Evolutionary conservation across 768 basidiomycete species (phyloP), one percentile per base, ranked within the genome.

Genomic region (Mycena alexandri): DNA sequence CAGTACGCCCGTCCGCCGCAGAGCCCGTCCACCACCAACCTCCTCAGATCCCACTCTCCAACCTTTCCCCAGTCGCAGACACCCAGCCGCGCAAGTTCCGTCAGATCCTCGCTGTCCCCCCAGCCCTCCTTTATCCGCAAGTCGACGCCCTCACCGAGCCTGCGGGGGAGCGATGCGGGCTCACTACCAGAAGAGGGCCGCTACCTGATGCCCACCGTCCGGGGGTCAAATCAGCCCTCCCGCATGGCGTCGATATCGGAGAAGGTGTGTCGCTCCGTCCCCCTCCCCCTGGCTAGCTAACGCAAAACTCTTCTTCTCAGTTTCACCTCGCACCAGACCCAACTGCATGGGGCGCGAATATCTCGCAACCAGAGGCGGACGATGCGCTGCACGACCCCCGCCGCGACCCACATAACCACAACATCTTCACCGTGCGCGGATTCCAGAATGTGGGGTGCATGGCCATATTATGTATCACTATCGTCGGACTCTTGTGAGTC

Each of bases 321-420:
- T 69, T 46, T 36, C 62, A 64, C 14, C 68, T 69, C 13, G 63
- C 68, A 7, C 41, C 68, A 2, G 68, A 69, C 36, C 68, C 68
- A 0, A 29, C 38, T 7, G 34, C 38, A 10, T 69, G 68, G 68
- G 68, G 68, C 3, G 51, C 63, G n/a, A 43, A 61, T 11, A 44
- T 69, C 33, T 61, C 63, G 17, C 29, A 65, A 11, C 44, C 53
- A 8, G 67, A 68, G 48, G 19, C 60, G 16, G 67, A 69, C 57
- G 68, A 69, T 25, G 62, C 51, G 34, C 48, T 69, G 42, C 68
- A 69, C 53, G 68, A 69, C 41, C 68, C 68, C 10, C 48, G 58
- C 9, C 57, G 53, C 21, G 60, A 24, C 56, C 13, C 12, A n/a
- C 17, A 21, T 7, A 21, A 11, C 17, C 29, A 22, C 24, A 55